Percentiles rank a stretch among this genome's conserved stretches.
These are phyloP conservation scores for Saccharomycopsis selenospora DNA, from an alignment of 805 yeast species.

Conservation along the genomic window DNA sequence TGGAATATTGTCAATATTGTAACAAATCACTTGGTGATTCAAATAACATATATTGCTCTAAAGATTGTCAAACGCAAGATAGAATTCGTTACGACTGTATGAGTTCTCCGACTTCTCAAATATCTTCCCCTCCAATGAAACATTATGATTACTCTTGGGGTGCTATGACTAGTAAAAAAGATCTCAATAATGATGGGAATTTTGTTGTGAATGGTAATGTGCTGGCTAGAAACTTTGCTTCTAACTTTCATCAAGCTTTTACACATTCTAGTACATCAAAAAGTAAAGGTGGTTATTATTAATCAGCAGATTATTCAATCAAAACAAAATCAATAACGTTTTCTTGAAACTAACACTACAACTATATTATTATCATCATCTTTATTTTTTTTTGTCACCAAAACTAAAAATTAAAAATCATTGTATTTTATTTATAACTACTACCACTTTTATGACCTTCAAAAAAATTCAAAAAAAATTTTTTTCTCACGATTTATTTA, in stretches of 20 bases:
- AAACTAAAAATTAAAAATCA: too few relatives aligned
- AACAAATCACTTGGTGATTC: not conserved
- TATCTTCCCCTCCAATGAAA: constrained; percentile 1
- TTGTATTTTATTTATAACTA: too few relatives aligned
- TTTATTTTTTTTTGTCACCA: too few relatives aligned
- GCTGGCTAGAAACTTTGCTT: constrained; percentile 1
- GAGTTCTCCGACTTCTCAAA: not conserved
- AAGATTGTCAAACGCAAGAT: not conserved
- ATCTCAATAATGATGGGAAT: not conserved
- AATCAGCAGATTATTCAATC: too few relatives aligned
- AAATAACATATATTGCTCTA: constrained; percentile 1
- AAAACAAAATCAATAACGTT: too few relatives aligned
- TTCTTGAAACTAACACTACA: too few relatives aligned
- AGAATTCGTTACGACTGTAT: not conserved
- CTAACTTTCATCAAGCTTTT: not conserved
- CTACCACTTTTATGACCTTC: too few relatives aligned
- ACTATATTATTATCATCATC: too few relatives aligned
- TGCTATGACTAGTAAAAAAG: not conserved
- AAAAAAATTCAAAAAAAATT: too few relatives aligned
- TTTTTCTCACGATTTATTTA: too few relatives aligned
- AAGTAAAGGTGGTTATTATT: too few relatives aligned
- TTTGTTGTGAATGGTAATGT: not conserved
- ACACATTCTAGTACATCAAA: not conserved
- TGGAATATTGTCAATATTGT: constrained; percentile 1
- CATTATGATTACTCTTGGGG: constrained; percentile 2